Evolutionary conservation across 164 flowering plant genomes (phyloP).

Genomic region (Houttuynia cordata): DNA sequence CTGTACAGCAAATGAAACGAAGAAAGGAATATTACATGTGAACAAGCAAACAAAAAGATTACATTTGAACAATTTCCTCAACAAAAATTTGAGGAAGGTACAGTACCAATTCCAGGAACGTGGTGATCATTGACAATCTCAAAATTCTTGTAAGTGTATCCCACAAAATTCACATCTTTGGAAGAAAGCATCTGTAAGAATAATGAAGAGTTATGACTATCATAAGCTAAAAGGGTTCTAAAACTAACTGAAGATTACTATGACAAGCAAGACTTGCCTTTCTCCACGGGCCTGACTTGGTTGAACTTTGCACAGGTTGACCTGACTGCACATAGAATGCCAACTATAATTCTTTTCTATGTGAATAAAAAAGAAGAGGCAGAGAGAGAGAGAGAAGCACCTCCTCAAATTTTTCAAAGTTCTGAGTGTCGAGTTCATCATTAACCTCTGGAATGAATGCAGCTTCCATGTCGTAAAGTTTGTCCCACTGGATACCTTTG

Average conservation of each 20-base stretch:
- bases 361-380: too few relatives aligned
- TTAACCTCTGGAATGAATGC: slow-evolving; percentile 48
- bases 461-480: slow-evolving; percentile 61
- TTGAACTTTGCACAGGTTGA: slow-evolving; percentile 9
- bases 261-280: slow-evolving; percentile 11
- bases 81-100: not conserved
- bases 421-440: not conserved
- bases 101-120: slow-evolving; percentile 20
- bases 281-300: slow-evolving; percentile 33
- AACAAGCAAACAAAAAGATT: not conserved
- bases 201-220: not conserved
- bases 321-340: too few relatives aligned
- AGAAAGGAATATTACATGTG: not conserved
- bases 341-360: too few relatives aligned
- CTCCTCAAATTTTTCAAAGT: not conserved
- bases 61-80: not conserved
- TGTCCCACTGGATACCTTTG: slow-evolving; percentile 56
- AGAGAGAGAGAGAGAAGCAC: not conserved
- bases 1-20: slow-evolving; percentile 12
- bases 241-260: not conserved
- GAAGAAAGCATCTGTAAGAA: slow-evolving; percentile 30
- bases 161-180: slow-evolving; percentile 33
- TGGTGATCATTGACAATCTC: slow-evolving; percentile 26
- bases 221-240: not conserved
- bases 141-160: slow-evolving; percentile 31